phyloP scores from a whole-genome alignment of 2,329 filamentous ascomycete genomes.

The Nothophaeocryptopus gaeumannii region DNA sequence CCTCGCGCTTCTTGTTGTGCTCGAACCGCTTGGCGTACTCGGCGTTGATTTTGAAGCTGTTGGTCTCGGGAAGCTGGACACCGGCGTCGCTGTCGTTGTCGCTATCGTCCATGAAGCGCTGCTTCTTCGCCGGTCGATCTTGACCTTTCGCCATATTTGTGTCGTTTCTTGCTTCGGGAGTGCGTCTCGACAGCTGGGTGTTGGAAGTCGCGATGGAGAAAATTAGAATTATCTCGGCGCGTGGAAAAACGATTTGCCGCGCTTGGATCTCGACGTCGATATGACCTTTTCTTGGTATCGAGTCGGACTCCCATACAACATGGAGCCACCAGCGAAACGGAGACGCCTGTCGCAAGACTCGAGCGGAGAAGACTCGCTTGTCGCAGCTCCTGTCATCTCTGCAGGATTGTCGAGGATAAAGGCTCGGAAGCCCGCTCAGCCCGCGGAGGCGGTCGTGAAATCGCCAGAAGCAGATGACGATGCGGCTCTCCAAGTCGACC shows the following conservation, averaged over 20 bases:
- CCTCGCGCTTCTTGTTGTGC: conserved; percentile 95
- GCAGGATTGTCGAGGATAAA: conserved; percentile 10
- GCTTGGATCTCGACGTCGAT: neutral
- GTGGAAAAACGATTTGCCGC: conserved; percentile 2
- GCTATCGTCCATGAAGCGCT: conserved; percentile 33
- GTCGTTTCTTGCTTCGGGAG: no score
- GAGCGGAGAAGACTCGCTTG: neutral
- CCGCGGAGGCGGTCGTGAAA: neutral
- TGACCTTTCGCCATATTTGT: neutral
- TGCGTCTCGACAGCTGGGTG: neutral
- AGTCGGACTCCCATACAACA: neutral
- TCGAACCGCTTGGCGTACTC: conserved; percentile 88
- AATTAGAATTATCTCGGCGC: neutral
- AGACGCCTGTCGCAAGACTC: conserved; percentile 15
- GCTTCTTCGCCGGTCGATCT: conserved; percentile 30
- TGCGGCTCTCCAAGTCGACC: no score
- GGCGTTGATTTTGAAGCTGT: conserved; percentile 75
- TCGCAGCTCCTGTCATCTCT: neutral
- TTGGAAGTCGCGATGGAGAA: neutral
- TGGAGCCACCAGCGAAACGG: conserved; percentile 18
- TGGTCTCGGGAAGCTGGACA: conserved; percentile 20
- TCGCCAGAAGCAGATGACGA: no score
- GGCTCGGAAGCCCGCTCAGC: neutral
- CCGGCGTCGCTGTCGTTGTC: conserved; percentile 26
- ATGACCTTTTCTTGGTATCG: neutral